Percentiles rank a stretch among this genome's conserved stretches.
phyloP scores from a whole-genome alignment of 805 yeast genomes.

The Ogataea zsoltii region DNA sequence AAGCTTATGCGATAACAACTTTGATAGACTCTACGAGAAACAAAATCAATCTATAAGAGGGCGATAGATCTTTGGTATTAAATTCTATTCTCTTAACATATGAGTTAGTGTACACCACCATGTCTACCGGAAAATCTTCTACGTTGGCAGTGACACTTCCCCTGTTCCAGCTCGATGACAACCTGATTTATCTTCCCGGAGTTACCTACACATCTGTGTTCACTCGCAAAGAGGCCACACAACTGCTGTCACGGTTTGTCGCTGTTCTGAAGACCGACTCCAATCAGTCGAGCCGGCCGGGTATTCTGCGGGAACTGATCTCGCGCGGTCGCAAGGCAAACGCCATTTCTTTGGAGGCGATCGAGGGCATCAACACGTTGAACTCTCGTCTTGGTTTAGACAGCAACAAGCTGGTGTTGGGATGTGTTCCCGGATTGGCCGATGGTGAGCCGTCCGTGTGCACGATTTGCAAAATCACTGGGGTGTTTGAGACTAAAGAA shows the following conservation, averaged over 20 bases:
- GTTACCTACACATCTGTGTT: conserved; percentile 60
- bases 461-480: conserved; percentile 49
- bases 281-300: neutral
- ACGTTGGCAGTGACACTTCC: conserved; percentile 22
- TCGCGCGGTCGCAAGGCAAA: neutral
- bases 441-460: conserved; percentile 24
- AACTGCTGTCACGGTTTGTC: conserved; percentile 36
- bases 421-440: conserved; percentile 28
- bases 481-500: conserved; percentile 45
- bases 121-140: conserved; percentile 3
- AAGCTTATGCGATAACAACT: conserved; percentile 11
- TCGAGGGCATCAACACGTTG: conserved; percentile 7
- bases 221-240: conserved; percentile 46
- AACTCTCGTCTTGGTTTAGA: conserved; percentile 8
- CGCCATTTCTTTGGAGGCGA: conserved; percentile 10
- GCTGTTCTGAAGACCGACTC: neutral
- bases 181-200: conserved; percentile 58
- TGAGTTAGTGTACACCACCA: no score
- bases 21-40: conserved; percentile 2
- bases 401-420: conserved; percentile 20
- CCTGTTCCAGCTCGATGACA: conserved; percentile 18
- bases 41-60: no score
- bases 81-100: no score
- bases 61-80: no score
- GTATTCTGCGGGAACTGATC: neutral